These are phyloP conservation scores for Mediolabrus comicus DNA, from an alignment of 108 stramenopile genomes.

Conservation along the genomic window DNA sequence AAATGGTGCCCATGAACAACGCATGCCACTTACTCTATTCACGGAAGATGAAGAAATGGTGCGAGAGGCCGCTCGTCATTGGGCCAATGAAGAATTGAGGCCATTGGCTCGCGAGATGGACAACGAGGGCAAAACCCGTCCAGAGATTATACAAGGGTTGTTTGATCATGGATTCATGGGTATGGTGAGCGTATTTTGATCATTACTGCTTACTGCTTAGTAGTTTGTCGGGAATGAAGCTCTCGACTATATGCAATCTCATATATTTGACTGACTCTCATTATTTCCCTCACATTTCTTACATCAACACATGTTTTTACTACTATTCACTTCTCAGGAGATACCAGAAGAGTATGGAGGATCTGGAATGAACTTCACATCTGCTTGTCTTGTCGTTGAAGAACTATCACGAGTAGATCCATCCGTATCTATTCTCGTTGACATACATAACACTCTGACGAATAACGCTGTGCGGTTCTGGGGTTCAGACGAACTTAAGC, in stretches of 20 bases:
- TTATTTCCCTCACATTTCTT: background rate
- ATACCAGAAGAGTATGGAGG: conserved; percentile 84
- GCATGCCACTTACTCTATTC: conserved; percentile 65
- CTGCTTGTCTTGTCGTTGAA: conserved; percentile 90
- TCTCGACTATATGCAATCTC: no score
- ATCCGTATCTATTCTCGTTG: conserved; percentile 86
- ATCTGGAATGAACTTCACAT: conserved; percentile 83
- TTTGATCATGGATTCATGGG: conserved; percentile 94
- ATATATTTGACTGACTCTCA: background rate
- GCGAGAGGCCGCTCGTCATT: conserved; percentile 58
- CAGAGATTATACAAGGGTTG: conserved; percentile 64
- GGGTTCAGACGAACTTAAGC: conserved; percentile 75
- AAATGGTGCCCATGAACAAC: background rate
- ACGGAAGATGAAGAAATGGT: conserved; percentile 82
- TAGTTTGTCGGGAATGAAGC: no score
- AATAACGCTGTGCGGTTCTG: conserved; percentile 94
- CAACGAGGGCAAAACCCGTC: conserved; percentile 59
- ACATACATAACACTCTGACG: conserved; percentile 96
- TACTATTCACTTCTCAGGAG: conserved; percentile 30
- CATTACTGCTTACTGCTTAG: no score
- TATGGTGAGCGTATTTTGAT: conserved; percentile 40
- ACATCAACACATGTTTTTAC: background rate
- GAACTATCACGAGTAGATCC: conserved; percentile 93
- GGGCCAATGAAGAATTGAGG: conserved; percentile 65
- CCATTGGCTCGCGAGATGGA: conserved; percentile 93